Conservation (phyloP, 2,329 filamentous ascomycete species). For the Thelonectria blattea region DNA sequence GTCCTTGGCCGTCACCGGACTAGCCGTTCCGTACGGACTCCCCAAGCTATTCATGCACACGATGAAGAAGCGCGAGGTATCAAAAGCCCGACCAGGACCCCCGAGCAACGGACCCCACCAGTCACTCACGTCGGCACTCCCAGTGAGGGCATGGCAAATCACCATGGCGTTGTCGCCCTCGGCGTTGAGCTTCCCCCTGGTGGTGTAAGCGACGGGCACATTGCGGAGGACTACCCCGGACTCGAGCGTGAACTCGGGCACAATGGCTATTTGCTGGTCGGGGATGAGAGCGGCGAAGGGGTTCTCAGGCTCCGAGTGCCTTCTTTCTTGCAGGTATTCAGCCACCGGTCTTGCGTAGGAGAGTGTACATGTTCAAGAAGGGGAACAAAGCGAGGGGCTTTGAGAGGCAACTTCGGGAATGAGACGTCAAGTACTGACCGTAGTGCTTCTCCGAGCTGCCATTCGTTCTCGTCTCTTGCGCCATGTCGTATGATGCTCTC, state of each 20-base stretch:
- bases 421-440: slow-evolving; percentile 36
- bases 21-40: slow-evolving; percentile 86
- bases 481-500: slow-evolving; percentile 31
- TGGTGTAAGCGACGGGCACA: slow-evolving; percentile 73
- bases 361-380: slow-evolving; percentile 13
- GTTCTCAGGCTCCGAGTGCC: slow-evolving; percentile 80
- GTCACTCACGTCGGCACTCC: slow-evolving; percentile 82
- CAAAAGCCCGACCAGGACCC: slow-evolving; percentile 78
- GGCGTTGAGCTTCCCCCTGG: slow-evolving; percentile 64
- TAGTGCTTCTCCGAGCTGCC: slow-evolving; percentile 34
- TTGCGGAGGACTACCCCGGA: slow-evolving; percentile 85
- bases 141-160: slow-evolving; percentile 84
- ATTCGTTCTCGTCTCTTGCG: slow-evolving; percentile 29
- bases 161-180: slow-evolving; percentile 72
- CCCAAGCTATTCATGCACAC: slow-evolving; percentile 87
- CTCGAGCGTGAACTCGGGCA: slow-evolving; percentile 91
- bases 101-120: slow-evolving; percentile 89
- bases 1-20: slow-evolving; percentile 86
- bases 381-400: neutral
- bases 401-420: neutral
- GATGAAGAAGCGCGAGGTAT: slow-evolving; percentile 82
- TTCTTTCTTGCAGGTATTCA: slow-evolving; percentile 73
- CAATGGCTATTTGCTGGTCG: slow-evolving; percentile 83
- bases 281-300: slow-evolving; percentile 86
- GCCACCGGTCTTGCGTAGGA: slow-evolving; percentile 51